Conservation (phyloP, 1,284 basidiomycete species). For the Melampsora larici-populina region DNA sequence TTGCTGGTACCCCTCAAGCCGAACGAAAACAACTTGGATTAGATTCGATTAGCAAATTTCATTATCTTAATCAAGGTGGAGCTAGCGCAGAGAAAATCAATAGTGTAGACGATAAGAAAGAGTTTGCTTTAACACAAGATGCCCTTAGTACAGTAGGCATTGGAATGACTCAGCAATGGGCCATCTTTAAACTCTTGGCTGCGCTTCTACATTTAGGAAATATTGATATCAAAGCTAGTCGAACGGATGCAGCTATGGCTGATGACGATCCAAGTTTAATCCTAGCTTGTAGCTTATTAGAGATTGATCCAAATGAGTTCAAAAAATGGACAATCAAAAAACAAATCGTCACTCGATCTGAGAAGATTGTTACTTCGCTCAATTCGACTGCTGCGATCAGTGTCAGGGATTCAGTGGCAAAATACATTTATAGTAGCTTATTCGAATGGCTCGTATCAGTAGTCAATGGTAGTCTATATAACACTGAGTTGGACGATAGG, state of each 20-base stretch:
- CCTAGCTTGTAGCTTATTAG: constrained; percentile 81
- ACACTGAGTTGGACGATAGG: constrained; percentile 77
- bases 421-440: constrained; percentile 96
- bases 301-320: constrained; percentile 81
- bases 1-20: constrained; percentile 88
- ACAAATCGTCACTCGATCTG: constrained; percentile 87
- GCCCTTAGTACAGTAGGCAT: constrained; percentile 96
- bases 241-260: constrained; percentile 78
- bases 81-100: constrained; percentile 73
- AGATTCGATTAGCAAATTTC: constrained; percentile 76
- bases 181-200: constrained; percentile 89
- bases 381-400: constrained; percentile 87
- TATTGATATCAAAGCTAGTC: constrained; percentile 76
- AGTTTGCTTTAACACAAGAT: constrained; percentile 87
- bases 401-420: constrained; percentile 92
- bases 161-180: constrained; percentile 95
- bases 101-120: constrained; percentile 92
- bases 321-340: constrained; percentile 99
- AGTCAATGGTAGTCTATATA: constrained; percentile 91
- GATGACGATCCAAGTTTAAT: constrained; percentile 78
- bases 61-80: constrained; percentile 91
- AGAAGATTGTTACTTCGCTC: constrained; percentile 88
- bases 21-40: constrained; percentile 92
- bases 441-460: constrained; percentile 98
- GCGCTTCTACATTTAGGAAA: constrained; percentile 95